Base-by-base conservation (phyloP, 202 grass and related monocot species). In the Setaria italica region DNA sequence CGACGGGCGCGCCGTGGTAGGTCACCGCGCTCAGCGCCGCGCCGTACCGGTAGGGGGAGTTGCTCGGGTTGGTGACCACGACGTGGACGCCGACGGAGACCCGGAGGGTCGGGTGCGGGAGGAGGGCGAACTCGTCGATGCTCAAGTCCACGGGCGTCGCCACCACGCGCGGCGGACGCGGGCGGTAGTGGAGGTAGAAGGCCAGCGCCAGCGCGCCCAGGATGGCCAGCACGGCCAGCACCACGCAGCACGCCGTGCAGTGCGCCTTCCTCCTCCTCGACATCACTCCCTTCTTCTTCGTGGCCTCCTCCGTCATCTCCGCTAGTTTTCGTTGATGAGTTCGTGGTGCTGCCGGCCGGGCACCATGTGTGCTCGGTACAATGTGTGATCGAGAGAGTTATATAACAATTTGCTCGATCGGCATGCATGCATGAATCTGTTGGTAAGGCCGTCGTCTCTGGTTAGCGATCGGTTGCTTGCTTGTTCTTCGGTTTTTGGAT, bases 111-210 rank as follows among this genome's bases (percentile, higher is more conserved):
- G 91, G 72, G 49, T 57, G 50, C 9, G 91, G 91, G 0, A 62
- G 35, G 0, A 90, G 55, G 14, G 21, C 30, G 70, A 90, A 84
- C 15, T 85, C 50, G 6, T 92, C 46, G 54, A 82, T 4, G 25
- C n/a, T 11, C 53, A 95, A 2, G 45, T 70, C 63, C 55, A 90
- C 86, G 0, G 10, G 42, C 65, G 87, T 87, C 32, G 86, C 57
- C 13, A 85, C 13, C 16, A 98, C 70, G 13, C 85, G 67, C 53
- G 93, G 87, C 3, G 75, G 54, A 2, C 62, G 90, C 4, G 88
- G 92, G 0, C 89, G 92, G 89, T 95, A 92, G 29, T 89, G 62
- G 15, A 95, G 13, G 88, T 89, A 88, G 68, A 95, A 53, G 65
- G 77, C 71, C 0, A 94, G 29, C 3, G 89, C 45, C 16, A 85